A percentile compares a stretch with the other conserved stretches of the same genome.
These are phyloP conservation scores for Trypanosoma conorhini DNA, from an alignment of 208 protist species.

Conservation along the genomic window DNA sequence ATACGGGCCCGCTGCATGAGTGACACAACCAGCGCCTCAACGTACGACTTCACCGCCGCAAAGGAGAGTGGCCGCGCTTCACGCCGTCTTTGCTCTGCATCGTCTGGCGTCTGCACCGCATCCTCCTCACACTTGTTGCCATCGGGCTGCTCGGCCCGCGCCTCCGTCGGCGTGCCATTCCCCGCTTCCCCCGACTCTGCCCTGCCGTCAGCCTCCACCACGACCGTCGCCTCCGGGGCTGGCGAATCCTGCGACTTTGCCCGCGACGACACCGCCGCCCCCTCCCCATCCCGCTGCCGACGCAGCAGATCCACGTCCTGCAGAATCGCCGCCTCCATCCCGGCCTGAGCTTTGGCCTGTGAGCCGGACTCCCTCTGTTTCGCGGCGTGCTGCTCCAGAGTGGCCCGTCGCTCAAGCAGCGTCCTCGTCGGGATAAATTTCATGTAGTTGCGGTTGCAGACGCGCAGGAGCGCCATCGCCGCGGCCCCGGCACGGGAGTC, in stretches of 20 bases:
- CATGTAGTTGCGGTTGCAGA: slow-evolving; percentile 39
- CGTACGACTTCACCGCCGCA: slow-evolving; percentile 35
- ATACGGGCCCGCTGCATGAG: slow-evolving; percentile 43
- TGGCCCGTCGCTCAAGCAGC: slow-evolving; percentile 27
- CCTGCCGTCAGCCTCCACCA: background rate
- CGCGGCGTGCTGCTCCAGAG: slow-evolving; percentile 28
- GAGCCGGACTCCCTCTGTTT: slow-evolving; percentile 18
- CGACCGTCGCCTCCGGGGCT: background rate
- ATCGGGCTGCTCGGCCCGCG: background rate
- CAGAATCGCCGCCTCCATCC: slow-evolving; percentile 29
- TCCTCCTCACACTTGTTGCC: background rate
- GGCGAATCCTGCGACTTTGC: background rate
- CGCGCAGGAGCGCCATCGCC: slow-evolving; percentile 35
- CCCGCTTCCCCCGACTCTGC: background rate
- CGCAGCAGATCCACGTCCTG: slow-evolving; percentile 25
- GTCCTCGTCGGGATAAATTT: slow-evolving; percentile 34
- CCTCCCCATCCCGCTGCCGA: background rate
- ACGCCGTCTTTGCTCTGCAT: background rate
- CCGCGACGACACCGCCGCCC: background rate
- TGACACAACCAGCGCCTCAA: slow-evolving; percentile 36
- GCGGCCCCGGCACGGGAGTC: slow-evolving; percentile 19
- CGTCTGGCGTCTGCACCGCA: background rate
- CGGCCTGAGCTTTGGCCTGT: background rate
- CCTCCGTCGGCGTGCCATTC: slow-evolving; percentile 4
- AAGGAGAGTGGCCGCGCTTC: slow-evolving; percentile 10